Conservation (phyloP, 2,329 filamentous ascomycete genomes). For the Aspergillus carbonarius region DNA sequence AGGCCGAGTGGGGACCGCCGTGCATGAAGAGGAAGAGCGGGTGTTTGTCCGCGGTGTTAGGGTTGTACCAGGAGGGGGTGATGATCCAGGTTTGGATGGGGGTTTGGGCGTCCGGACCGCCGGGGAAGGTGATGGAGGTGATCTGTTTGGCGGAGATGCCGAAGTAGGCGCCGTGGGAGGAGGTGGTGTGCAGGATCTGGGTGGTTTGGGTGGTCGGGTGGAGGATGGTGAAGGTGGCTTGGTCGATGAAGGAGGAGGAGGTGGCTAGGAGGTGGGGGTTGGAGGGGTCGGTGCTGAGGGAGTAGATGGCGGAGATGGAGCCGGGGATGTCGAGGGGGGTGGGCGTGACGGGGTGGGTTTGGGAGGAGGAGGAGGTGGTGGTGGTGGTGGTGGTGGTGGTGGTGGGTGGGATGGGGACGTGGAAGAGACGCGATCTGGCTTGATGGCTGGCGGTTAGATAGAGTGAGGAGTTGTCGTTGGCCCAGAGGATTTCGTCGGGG, state of each 20-base stretch:
- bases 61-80: background rate
- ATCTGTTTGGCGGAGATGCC: background rate
- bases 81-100: slow-evolving; percentile 2
- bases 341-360: background rate
- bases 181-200: background rate
- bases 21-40: slow-evolving; percentile 1
- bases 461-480: background rate
- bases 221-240: background rate
- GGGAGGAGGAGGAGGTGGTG: background rate
- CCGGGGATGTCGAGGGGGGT: background rate
- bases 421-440: background rate
- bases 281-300: background rate
- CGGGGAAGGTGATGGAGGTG: background rate
- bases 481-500: background rate
- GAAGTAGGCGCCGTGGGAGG: background rate
- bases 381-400: too few relatives aligned
- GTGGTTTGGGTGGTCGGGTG: background rate
- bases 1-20: background rate
- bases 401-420: background rate
- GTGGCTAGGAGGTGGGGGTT: background rate
- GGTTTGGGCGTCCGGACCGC: background rate
- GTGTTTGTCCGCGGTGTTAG: background rate
- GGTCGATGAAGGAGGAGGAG: slow-evolving; percentile 1
- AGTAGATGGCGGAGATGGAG: background rate
- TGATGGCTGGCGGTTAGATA: background rate